Evolutionary conservation across 1,139 yeast species (phyloP), one percentile per base, ranked within the genome.

Genomic region (Pichia cactophila): DNA sequence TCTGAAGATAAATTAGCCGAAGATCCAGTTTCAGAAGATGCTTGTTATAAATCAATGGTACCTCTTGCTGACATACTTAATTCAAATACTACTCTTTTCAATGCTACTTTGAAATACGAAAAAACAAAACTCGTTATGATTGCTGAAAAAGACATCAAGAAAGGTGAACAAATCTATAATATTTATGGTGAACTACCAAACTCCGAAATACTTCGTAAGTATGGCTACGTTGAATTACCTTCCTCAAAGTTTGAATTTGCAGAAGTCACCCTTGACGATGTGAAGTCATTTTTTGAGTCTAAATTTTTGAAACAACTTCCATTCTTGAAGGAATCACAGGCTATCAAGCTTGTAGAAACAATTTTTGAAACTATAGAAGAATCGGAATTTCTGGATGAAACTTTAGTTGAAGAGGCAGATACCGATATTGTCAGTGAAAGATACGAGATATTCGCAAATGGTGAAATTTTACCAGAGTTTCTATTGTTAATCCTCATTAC

Each of bases 161-260:
- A 69, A 42, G 90, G 86, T 1, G 82, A 80, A 26, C 97, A 92
- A 61, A 71, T 92, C 4, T 90, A 78, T 68, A 90, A 90, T 65
- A 85, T 90, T 0, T 92, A 92, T 64, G 95, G 96, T 2, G 94
- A 88, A 47, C 83, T 86, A 56, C 95, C 97, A 28, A 90, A 90
- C 63, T 73, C 92, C 33, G 97, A 92, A 60, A 74, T 92, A 37
- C 71, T 92, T 51, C 78, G 98, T 59, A 75, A 96, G 50, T 92
- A 90, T 58, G 98, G 98, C 0, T 92, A 87, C 60, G 94, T 87
- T 26, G 97, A 92, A 65, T 66, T 72, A 52, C 74, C 73, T 12
- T 90, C 90, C 0, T 86, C 96, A 0, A 78, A 76, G 47, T 80
- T 72, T 62, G 97, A 92, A 63, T 84, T 86, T 58, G 96, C 84